phyloP scores from a whole-genome alignment of 192 early-diverging fungal species.

The Coemansia sp. region DNA sequence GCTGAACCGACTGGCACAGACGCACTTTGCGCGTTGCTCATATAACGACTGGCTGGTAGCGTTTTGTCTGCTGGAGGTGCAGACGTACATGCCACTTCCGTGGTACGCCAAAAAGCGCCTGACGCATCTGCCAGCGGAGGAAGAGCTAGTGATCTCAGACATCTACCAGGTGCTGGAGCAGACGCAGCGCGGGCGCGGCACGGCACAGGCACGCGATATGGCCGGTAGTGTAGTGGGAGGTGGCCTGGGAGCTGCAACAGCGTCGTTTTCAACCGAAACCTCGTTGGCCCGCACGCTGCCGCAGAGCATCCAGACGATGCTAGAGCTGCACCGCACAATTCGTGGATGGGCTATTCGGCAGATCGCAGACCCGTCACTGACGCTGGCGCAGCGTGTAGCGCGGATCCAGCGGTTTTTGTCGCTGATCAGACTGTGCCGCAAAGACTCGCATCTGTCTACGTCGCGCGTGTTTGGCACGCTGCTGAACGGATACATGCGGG shows the following conservation, averaged over 20 bases:
- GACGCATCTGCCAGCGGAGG: conserved; percentile 48
- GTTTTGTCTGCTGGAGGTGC: conserved; percentile 50
- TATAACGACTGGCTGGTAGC: conserved; percentile 54
- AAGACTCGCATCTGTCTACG: conserved; percentile 34
- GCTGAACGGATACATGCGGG: conserved; percentile 53
- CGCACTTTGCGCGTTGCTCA: conserved; percentile 50
- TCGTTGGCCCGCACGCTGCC: conserved; percentile 60
- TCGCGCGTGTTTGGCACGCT: conserved; percentile 46
- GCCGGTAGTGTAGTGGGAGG: conserved; percentile 11
- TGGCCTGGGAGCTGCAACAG: conserved; percentile 2
- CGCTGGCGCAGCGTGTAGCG: conserved; percentile 53
- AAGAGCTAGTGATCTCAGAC: conserved; percentile 62
- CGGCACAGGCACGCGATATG: conserved; percentile 16
- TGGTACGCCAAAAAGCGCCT: conserved; percentile 54
- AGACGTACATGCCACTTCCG: conserved; percentile 50
- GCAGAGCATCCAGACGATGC: conserved; percentile 62
- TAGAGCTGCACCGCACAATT: conserved; percentile 64
- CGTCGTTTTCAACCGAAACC: conserved; percentile 48
- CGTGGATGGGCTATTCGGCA: conserved; percentile 67
- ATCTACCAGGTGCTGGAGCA: conserved; percentile 65
- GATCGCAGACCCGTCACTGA: conserved; percentile 51
- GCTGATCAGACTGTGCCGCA: conserved; percentile 58
- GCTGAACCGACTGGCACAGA: conserved; percentile 49
- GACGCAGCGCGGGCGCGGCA: conserved; percentile 40
- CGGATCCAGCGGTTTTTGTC: conserved; percentile 63